Conservation (phyloP, 2,329 filamentous ascomycete species). For the Periconia digitata region DNA sequence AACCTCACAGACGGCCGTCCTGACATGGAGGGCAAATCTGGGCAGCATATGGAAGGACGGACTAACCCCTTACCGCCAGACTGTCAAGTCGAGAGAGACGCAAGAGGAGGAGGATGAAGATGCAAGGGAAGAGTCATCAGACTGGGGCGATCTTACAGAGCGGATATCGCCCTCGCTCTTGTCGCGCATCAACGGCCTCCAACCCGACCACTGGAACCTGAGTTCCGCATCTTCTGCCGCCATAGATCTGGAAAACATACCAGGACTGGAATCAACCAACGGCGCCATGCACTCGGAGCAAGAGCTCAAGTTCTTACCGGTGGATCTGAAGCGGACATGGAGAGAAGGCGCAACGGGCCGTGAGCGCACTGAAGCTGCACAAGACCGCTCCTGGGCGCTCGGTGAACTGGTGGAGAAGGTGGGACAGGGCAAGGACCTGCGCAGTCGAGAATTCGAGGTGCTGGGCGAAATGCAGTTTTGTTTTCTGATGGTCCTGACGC, state of each 20-base stretch:
- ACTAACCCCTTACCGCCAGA: slow-evolving; percentile 51
- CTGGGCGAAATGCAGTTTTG: slow-evolving; percentile 64
- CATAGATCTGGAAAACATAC: slow-evolving; percentile 61
- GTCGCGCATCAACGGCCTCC: slow-evolving; percentile 52
- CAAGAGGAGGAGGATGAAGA: slow-evolving; percentile 32
- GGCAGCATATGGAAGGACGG: slow-evolving; percentile 58
- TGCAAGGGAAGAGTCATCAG: slow-evolving; percentile 47
- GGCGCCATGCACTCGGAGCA: slow-evolving; percentile 36
- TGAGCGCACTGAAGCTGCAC: slow-evolving; percentile 63
- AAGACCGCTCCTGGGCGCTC: slow-evolving; percentile 65
- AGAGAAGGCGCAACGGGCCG: slow-evolving; percentile 61
- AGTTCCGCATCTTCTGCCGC: slow-evolving; percentile 60
- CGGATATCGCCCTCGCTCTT: slow-evolving; percentile 53
- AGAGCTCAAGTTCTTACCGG: slow-evolving; percentile 56
- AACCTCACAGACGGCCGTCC: slow-evolving; percentile 42
- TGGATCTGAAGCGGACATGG: slow-evolving; percentile 66
- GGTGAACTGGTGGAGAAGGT: slow-evolving; percentile 51
- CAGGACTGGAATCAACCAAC: slow-evolving; percentile 51
- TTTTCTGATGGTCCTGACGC: slow-evolving; percentile 63
- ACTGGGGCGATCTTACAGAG: slow-evolving; percentile 58
- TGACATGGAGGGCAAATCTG: slow-evolving; percentile 59
- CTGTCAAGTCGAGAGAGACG: slow-evolving; percentile 32
- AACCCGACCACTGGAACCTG: slow-evolving; percentile 55
- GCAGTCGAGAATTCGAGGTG: slow-evolving; percentile 33
- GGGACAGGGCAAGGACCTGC: slow-evolving; percentile 34